Base-by-base conservation (phyloP, 331 rosid genomes). In the Telfairia occidentalis region DNA sequence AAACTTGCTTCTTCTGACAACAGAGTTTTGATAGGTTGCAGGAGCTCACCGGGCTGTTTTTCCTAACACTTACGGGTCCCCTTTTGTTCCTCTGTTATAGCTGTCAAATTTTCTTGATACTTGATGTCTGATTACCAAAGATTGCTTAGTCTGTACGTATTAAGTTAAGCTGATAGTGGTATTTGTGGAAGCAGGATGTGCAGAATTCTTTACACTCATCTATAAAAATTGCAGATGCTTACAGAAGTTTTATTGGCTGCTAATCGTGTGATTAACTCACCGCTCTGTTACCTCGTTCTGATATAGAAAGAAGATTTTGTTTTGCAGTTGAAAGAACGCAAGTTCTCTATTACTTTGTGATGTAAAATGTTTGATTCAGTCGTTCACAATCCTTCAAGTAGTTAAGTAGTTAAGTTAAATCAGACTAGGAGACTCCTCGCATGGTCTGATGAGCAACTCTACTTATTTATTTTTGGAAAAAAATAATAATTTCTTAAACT, bases 11-110 rank as follows among this genome's bases (percentile, higher is more conserved):
- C 30, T 49, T 42, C 76, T 49, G 76, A 48, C 76, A 71, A 30
- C 60, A 18, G 45, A 71, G 55, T 71, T 67, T 67, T 49, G 45
- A 71, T 71, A 37, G 75, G 57, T 48, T 29, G 37, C 59, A 48
- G 76, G 60, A 48, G 49, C 45, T 30, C 76, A 49, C 29, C 29
- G 30, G 18, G 76, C 76, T 48, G 60, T 49, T 71, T 48, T 49
- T 8, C 11, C 1, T n/a, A 26, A 46, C 43, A 13, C 38, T 48
- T 71, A 16, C 7, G 2, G 60, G 76, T 71, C 35, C 46, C 60
- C 5, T n/a, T 71, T 49, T 71, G 60, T 28, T 71, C 45, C 16
- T 71, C 57, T 70, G 16, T 19, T 16, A 19, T 49, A 48, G 75
- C 29, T 71, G n/a, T 71, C 59, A 71, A 71, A 18, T 71, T 30